Conservation (phyloP, 495 filamentous ascomycete genomes). For the Filosporella fistucella region DNA sequence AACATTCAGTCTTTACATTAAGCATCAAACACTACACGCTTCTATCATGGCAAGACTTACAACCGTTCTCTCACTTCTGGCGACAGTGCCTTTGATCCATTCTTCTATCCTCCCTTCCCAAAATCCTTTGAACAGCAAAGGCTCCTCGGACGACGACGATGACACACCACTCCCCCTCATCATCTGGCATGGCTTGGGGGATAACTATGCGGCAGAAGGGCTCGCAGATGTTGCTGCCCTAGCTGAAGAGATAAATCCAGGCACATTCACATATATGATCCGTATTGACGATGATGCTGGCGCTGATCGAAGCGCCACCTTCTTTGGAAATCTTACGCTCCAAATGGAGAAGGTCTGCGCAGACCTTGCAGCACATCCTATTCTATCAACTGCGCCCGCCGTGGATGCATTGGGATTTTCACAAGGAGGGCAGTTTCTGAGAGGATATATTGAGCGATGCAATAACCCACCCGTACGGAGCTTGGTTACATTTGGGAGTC, state of each 20-base stretch:
- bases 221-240: conserved; percentile 61
- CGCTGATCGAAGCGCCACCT: conserved; percentile 73
- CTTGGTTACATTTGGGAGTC: conserved; percentile 87
- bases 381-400: conserved; percentile 72
- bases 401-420: conserved; percentile 93
- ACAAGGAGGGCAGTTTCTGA: conserved; percentile 93
- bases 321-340: conserved; percentile 82
- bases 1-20: too few species aligned
- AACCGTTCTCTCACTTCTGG: too few species aligned
- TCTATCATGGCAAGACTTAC: too few species aligned
- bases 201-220: conserved; percentile 72
- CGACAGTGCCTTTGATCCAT: too few species aligned
- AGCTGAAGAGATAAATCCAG: conserved; percentile 68
- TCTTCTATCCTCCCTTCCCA: too few species aligned
- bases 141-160: conserved; percentile 18
- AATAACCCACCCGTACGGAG: conserved; percentile 74
- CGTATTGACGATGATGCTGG: conserved; percentile 61
- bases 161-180: conserved; percentile 72
- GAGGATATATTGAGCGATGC: conserved; percentile 89
- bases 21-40: too few species aligned
- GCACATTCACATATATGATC: conserved; percentile 79
- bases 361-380: conserved; percentile 70
- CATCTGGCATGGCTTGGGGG: conserved; percentile 78
- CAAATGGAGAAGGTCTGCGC: conserved; percentile 78
- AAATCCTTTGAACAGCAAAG: too few species aligned